Conservation (phyloP, 1,139 yeast genomes). For the Sugiyamaella xylanicola region DNA sequence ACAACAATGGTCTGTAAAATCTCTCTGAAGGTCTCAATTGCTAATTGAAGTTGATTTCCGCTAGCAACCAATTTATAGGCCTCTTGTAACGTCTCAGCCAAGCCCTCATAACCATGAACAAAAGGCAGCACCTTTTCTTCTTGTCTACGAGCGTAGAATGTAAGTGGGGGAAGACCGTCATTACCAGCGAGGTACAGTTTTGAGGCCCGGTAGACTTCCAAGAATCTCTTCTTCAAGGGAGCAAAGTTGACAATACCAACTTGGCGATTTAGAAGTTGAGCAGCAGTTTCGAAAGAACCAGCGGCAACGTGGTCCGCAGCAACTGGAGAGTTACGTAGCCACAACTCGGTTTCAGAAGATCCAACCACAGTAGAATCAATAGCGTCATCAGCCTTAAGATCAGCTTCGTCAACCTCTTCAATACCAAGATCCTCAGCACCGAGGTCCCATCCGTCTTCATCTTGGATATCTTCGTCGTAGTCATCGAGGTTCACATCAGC, state of each 20-base stretch:
- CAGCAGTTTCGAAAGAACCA: conserved; percentile 95
- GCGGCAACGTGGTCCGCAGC: conserved; percentile 96
- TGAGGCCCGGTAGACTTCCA: conserved; percentile 79
- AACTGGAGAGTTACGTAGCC: conserved; percentile 88
- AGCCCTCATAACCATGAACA: conserved; percentile 72
- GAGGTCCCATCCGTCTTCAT: conserved; percentile 42
- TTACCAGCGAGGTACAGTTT: conserved; percentile 75
- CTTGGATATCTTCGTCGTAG: conserved; percentile 43
- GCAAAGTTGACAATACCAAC: conserved; percentile 83
- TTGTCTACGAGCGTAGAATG: conserved; percentile 68
- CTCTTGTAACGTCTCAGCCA: conserved; percentile 57
- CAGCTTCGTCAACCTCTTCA: conserved; percentile 56
- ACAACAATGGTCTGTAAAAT: conserved; percentile 77
- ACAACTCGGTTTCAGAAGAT: conserved; percentile 67
- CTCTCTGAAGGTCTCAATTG: conserved; percentile 69
- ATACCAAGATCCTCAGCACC: conserved; percentile 57
- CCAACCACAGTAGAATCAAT: conserved; percentile 47
- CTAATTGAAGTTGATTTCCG: conserved; percentile 56
- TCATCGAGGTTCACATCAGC: conserved; percentile 32
- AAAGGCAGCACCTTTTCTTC: conserved; percentile 57
- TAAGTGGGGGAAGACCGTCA: conserved; percentile 71
- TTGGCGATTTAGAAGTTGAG: conserved; percentile 86
- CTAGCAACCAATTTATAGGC: conserved; percentile 78
- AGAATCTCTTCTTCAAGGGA: conserved; percentile 79
- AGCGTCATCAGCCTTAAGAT: conserved; percentile 43